A percentile compares a stretch with the other conserved stretches of the same genome.
Conservation (phyloP, 805 yeast genomes). For the Cyberlindnera japonica region DNA sequence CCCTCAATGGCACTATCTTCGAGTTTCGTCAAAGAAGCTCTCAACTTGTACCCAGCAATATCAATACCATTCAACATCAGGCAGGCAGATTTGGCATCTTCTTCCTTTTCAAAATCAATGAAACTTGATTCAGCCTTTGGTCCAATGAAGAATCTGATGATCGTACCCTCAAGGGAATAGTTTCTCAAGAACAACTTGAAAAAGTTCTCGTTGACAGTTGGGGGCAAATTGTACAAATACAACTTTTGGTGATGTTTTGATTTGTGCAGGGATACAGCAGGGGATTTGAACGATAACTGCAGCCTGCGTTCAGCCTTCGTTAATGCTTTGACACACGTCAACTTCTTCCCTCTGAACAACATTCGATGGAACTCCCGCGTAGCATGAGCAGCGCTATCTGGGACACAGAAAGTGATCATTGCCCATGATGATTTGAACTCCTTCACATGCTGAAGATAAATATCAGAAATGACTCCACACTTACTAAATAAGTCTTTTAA, state of each 20-base stretch:
- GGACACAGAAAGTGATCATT: slow-evolving; percentile 43
- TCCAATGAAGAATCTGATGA: slow-evolving; percentile 19
- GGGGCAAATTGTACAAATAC: slow-evolving; percentile 26
- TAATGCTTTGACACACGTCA: slow-evolving; percentile 31
- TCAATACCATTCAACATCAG: slow-evolving; percentile 27
- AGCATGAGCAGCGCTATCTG: slow-evolving; percentile 44
- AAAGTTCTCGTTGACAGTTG: slow-evolving; percentile 26
- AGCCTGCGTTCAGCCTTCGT: slow-evolving; percentile 21
- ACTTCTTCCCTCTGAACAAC: slow-evolving; percentile 26
- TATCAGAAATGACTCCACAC: slow-evolving; percentile 48
- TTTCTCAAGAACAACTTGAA: slow-evolving; percentile 26
- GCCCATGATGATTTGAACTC: slow-evolving; percentile 38
- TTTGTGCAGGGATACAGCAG: background rate
- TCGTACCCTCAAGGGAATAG: slow-evolving; percentile 21
- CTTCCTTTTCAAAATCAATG: slow-evolving; percentile 27
- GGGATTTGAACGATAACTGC: slow-evolving; percentile 8
- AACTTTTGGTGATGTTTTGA: slow-evolving; percentile 11
- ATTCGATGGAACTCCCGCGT: slow-evolving; percentile 32
- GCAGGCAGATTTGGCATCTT: slow-evolving; percentile 22
- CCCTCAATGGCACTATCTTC: background rate
- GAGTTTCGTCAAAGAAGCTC: slow-evolving; percentile 13
- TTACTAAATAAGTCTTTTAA: slow-evolving; percentile 41
- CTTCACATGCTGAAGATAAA: slow-evolving; percentile 47
- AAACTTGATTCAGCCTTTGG: slow-evolving; percentile 15
- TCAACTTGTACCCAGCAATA: slow-evolving; percentile 18